A percentile compares a stretch with the other conserved stretches of the same genome.
Conservation (phyloP, 2,329 filamentous ascomycete genomes). For the Colletotrichum magnum region DNA sequence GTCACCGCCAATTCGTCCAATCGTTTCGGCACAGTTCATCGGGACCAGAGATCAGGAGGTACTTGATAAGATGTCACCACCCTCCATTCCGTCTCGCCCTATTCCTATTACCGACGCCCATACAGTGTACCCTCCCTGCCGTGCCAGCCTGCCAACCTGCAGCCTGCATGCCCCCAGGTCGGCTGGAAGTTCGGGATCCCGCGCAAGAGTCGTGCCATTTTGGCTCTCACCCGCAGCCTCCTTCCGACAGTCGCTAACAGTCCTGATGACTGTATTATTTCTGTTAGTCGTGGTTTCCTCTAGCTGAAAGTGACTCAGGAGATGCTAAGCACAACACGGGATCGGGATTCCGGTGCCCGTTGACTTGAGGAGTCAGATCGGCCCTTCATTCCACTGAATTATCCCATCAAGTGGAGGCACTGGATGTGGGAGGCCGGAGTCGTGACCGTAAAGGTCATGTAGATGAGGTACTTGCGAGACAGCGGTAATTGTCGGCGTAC, state of each 20-base stretch:
- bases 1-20: slow-evolving; percentile 34
- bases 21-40: slow-evolving; percentile 26
- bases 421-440: slow-evolving; percentile 15
- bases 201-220: slow-evolving; percentile 10
- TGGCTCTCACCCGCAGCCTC: slow-evolving; percentile 7
- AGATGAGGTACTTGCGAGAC: not conserved
- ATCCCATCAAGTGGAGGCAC: slow-evolving; percentile 28
- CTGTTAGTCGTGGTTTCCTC: no score
- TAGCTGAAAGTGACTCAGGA: not conserved
- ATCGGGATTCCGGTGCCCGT: not conserved
- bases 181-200: not conserved
- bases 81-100: slow-evolving; percentile 18
- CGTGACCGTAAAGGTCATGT: slow-evolving; percentile 8
- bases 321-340: no score
- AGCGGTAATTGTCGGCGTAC: slow-evolving; percentile 26
- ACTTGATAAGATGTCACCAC: slow-evolving; percentile 40
- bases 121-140: not conserved
- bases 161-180: slow-evolving; percentile 1
- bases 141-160: not conserved
- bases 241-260: slow-evolving; percentile 8
- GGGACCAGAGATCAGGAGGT: slow-evolving; percentile 31
- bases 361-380: slow-evolving; percentile 25
- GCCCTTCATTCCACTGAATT: slow-evolving; percentile 31
- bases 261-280: not conserved
- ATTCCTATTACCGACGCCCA: slow-evolving; percentile 23